Percentiles rank a stretch among this genome's conserved stretches.
phyloP scores from a whole-genome alignment of 768 basidiomycete species.

The Mycena belliarum region DNA sequence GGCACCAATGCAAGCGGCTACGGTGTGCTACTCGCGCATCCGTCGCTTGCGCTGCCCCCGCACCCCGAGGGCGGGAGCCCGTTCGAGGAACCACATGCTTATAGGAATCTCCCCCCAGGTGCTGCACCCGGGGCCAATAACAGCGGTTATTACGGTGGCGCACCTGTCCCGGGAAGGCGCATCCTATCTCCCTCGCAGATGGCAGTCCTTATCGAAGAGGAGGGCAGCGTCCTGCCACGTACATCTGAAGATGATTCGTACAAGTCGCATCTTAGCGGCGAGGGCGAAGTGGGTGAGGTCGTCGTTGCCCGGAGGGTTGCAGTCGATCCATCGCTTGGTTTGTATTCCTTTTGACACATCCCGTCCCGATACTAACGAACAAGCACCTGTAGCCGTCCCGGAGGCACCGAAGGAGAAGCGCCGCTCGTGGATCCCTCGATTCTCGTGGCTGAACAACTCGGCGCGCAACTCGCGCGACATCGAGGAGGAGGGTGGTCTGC shows the following conservation, averaged over 20 bases:
- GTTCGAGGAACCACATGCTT: background rate
- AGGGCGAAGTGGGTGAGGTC: conserved; percentile 13
- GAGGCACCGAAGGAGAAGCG: background rate
- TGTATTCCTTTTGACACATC: too few species aligned
- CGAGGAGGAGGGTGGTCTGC: conserved; percentile 9
- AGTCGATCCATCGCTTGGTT: background rate
- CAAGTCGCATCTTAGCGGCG: background rate
- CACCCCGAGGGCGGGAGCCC: background rate
- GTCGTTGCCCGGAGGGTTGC: conserved; percentile 10
- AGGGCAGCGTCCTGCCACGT: background rate
- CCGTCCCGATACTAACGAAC: too few species aligned
- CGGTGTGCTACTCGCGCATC: conserved; percentile 19
- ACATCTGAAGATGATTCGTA: background rate
- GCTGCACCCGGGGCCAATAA: conserved; percentile 4
- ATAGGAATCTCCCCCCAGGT: conserved; percentile 4
- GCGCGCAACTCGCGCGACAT: conserved; percentile 8
- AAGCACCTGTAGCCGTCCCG: background rate
- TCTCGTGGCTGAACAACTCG: conserved; percentile 15
- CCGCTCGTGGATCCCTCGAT: conserved; percentile 23
- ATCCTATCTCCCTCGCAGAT: conserved; percentile 22
- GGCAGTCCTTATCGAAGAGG: conserved; percentile 18
- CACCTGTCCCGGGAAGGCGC: background rate
- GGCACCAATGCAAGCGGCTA: conserved; percentile 20
- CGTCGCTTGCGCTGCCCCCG: conserved; percentile 5
- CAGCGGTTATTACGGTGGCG: too few species aligned